phyloP scores from a whole-genome alignment of 1,139 yeast species.

The Kluyveromyces marxianus region DNA sequence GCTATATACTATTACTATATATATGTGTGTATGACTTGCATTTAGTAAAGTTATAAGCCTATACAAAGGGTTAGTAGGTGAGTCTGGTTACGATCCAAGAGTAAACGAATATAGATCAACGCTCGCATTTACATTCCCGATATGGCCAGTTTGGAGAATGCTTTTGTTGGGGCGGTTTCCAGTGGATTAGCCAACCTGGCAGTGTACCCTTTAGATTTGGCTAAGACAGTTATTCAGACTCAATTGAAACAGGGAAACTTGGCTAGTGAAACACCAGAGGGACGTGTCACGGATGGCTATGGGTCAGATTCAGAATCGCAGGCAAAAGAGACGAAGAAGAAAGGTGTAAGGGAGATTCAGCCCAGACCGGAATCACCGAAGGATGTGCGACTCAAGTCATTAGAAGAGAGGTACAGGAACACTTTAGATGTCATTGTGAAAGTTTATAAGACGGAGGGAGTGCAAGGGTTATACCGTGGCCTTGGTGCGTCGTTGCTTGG shows the following conservation, averaged over 20 bases:
- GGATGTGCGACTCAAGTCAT: slow-evolving; percentile 7
- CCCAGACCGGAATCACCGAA: slow-evolving; percentile 28
- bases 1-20: no score
- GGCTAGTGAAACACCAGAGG: background rate
- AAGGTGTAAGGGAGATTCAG: background rate
- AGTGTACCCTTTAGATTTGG: slow-evolving; percentile 67
- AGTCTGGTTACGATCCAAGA: no score
- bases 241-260: slow-evolving; percentile 34
- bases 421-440: slow-evolving; percentile 56
- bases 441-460: slow-evolving; percentile 56
- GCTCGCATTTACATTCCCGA: background rate
- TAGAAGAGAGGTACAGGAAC: slow-evolving; percentile 38
- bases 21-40: no score
- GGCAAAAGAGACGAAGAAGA: background rate
- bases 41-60: no score
- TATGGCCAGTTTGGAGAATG: slow-evolving; percentile 56
- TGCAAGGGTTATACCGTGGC: slow-evolving; percentile 73
- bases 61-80: no score
- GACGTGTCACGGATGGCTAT: slow-evolving; percentile 1
- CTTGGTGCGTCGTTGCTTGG: slow-evolving; percentile 63
- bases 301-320: slow-evolving; percentile 9
- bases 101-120: background rate
- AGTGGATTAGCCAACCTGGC: slow-evolving; percentile 76
- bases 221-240: slow-evolving; percentile 68
- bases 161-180: slow-evolving; percentile 79